Base-by-base conservation (phyloP, 2,329 filamentous ascomycete genomes). In the Trichoderma gracile region DNA sequence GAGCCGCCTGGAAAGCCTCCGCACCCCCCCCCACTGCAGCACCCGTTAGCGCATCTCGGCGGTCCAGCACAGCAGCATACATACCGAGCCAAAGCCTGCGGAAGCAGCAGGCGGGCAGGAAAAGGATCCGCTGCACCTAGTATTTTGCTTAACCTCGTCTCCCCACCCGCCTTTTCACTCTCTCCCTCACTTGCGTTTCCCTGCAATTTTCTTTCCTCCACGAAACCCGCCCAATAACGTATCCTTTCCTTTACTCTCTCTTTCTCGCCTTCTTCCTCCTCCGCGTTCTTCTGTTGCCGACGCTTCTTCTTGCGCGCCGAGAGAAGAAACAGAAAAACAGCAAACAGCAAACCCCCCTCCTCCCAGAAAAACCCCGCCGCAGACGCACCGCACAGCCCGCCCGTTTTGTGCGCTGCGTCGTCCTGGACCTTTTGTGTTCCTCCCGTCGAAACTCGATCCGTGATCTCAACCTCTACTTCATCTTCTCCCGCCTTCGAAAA, bases 341-440 rank as follows among this genome's bases (percentile, higher is more conserved):
- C 25, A 63, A 14, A 14, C 33, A 38, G 33, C n/a, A 38, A 14
- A 10, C 12, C 33, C 3, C 12, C 17, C 42, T 17, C 33, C 21
- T 47, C 30, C 8, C 30, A 33, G 43, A 47, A 46, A 43, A 38
- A 38, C 33, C 33, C 56, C 65, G 60, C 57, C 65, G 43, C 67
- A 47, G 58, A 66, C 71, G 67, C 70, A 67, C 67, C 68, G 71
- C 66, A 71, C 67, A 64, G 59, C 67, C 52, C 47, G 33, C 33
- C 65, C 66, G 54, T 66, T 65, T 59, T 68, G 69, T 69, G 71
- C 70, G 69, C 68, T 70, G 71, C 68, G 68, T 68, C 66, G 66
- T 66, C 69, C 68, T 66, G 64, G 57, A 66, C 54, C 63, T 63
- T 66, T 50, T 67, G 33, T 38, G 33, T 38, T 12, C 33, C 33